phyloP scores from a whole-genome alignment of 2,329 filamentous ascomycete species.

The Verticillium tricorpus region DNA sequence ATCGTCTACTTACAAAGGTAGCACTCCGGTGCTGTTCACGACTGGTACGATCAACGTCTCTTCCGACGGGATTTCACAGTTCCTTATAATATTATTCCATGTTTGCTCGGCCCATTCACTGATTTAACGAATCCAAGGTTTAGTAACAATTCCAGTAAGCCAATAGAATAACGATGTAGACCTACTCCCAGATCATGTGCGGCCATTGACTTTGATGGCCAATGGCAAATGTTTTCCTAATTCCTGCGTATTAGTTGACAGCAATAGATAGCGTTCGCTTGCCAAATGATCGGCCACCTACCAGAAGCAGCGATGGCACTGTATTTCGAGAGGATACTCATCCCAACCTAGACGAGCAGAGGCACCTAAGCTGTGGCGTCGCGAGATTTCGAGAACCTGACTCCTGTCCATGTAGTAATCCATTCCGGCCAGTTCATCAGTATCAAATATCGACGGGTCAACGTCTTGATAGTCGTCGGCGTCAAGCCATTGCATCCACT shows the following conservation, averaged over 20 bases:
- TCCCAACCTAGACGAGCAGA: background rate
- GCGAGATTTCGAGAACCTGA: background rate
- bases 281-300: background rate
- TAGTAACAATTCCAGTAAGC: background rate
- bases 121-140: background rate
- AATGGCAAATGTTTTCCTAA: constrained; percentile 1
- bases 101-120: background rate
- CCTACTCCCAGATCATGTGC: background rate
- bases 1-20: background rate
- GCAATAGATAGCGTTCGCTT: background rate
- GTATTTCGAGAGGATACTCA: background rate
- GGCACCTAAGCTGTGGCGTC: background rate
- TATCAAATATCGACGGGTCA: background rate
- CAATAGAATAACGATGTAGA: background rate
- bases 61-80: background rate
- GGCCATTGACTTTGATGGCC: background rate
- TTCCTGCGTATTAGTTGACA: background rate
- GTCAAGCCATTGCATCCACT: background rate
- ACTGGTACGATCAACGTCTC: background rate
- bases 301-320: background rate
- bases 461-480: background rate
- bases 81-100: background rate
- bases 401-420: background rate
- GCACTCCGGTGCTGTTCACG: background rate
- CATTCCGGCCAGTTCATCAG: background rate